These are phyloP conservation scores for Akanthomyces dipterigenus DNA, from an alignment of 2,329 filamentous ascomycete species.

Conservation along the genomic window DNA sequence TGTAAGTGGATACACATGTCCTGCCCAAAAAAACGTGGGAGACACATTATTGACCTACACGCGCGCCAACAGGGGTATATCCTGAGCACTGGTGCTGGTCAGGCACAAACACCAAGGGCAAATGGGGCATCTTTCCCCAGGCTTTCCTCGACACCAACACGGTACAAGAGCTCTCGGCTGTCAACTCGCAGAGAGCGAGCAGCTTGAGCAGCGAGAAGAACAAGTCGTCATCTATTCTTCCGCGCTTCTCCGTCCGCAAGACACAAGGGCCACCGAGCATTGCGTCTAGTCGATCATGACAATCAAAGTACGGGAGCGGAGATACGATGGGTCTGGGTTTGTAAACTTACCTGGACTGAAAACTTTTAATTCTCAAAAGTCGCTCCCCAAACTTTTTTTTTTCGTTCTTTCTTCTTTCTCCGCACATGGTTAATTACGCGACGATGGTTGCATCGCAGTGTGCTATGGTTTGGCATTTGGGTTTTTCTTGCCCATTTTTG, in stretches of 20 bases:
- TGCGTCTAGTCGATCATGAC: constrained; percentile 21
- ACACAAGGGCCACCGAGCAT: constrained; percentile 25
- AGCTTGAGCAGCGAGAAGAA: constrained; percentile 29
- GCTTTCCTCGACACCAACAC: constrained; percentile 41
- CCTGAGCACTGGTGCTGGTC: constrained; percentile 51
- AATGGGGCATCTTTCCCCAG: constrained; percentile 47
- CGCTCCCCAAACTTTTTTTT: no score
- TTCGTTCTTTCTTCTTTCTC: no score
- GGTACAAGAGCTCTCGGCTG: constrained; percentile 30
- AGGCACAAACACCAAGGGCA: constrained; percentile 45
- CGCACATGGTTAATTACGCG: no score
- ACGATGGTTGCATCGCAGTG: no score
- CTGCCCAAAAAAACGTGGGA: neutral
- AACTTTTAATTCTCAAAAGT: no score
- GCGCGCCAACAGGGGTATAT: constrained; percentile 31
- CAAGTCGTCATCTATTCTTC: constrained; percentile 26
- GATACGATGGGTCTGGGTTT: neutral
- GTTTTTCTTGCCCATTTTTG: no score
- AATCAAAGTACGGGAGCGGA: neutral
- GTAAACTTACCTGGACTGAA: no score
- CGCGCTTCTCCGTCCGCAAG: constrained; percentile 25
- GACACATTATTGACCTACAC: neutral
- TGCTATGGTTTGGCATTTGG: no score
- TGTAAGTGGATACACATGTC: constrained; percentile 32
- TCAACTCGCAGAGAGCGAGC: constrained; percentile 24